Base-by-base conservation (phyloP, 2,329 filamentous ascomycete species). In the Rhynchosporium secalis region DNA sequence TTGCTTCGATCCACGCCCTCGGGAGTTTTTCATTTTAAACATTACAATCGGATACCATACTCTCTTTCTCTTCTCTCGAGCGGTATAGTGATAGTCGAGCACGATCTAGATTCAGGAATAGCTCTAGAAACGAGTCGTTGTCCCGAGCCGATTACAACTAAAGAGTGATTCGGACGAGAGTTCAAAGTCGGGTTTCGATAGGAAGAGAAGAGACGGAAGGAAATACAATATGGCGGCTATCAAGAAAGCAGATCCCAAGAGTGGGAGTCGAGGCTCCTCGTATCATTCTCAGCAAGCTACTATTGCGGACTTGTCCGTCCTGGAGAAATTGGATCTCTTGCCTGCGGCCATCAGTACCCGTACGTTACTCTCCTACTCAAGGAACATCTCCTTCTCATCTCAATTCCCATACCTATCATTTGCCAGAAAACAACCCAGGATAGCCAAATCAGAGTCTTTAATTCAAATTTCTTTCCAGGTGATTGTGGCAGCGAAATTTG, bases 291-390 rank as follows among this genome's bases (percentile, higher is more conserved):
- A 71, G 46, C 66, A 67, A 45, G 56, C 57, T 4, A 66, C 65
- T 8, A 48, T 41, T 5, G 62, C 52, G 2, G 41, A 57, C 5
- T 40, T 70, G 15, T 65, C 66, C 0, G 12, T 68, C 1, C n/a
- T 62, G 0, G 70, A 72, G 63, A 72, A 70, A 58, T 52, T 71
- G n/a, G 66, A 67, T 41, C 45, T 66, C 0, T 31, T 70, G 9
- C 65, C 66, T 9, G 67, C 56, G 2, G 15, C 66, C 7, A 38
- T 68, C 4, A 58, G 51, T 12, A 49, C 68, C 36, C 49, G 70
- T 71, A 61, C 13, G 66, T 60, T 9, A 45, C 41, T 56, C 7
- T 52, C 29, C 48, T 36, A 36, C 20, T 20, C 20, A 20, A 20
- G 20, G 20, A 20, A 13, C 9, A 10, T 57, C 38, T 56, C n/a